phyloP scores from a whole-genome alignment of 2,329 filamentous ascomycete species.

The Fusarium sp. region DNA sequence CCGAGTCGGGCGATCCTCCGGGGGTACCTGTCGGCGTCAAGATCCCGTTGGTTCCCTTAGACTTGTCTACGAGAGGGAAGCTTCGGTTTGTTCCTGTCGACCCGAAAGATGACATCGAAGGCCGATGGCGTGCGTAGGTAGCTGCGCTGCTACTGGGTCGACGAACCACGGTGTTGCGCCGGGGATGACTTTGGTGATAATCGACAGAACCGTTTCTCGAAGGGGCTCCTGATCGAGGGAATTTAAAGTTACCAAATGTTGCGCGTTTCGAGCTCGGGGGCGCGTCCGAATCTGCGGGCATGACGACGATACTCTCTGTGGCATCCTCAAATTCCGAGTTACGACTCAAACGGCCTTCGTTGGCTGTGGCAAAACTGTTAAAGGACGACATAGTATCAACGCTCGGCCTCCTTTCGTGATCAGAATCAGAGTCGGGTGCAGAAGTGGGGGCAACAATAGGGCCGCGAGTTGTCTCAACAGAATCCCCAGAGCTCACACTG shows the following conservation, averaged over 20 bases:
- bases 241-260: conserved; percentile 42
- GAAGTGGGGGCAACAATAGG: conserved; percentile 39
- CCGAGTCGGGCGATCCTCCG: conserved; percentile 59
- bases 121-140: conserved; percentile 45
- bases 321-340: conserved; percentile 39
- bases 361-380: conserved; percentile 66
- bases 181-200: conserved; percentile 27
- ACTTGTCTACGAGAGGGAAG: conserved; percentile 68
- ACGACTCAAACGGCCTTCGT: conserved; percentile 58
- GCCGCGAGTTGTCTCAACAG: conserved; percentile 68
- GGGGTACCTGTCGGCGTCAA: conserved; percentile 52
- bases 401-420: conserved; percentile 54
- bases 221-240: conserved; percentile 24
- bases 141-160: conserved; percentile 42
- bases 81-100: conserved; percentile 69
- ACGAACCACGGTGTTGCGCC: conserved; percentile 54
- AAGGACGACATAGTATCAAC: conserved; percentile 60
- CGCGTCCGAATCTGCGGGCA: conserved; percentile 33
- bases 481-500: conserved; percentile 68
- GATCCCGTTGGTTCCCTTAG: conserved; percentile 56
- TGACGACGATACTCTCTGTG: conserved; percentile 32
- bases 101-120: conserved; percentile 65
- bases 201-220: conserved; percentile 42
- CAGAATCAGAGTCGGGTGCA: conserved; percentile 16
- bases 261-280: conserved; percentile 35